Conservation (phyloP, 2,329 filamentous ascomycete species). For the Cladosporium cucumerinum region DNA sequence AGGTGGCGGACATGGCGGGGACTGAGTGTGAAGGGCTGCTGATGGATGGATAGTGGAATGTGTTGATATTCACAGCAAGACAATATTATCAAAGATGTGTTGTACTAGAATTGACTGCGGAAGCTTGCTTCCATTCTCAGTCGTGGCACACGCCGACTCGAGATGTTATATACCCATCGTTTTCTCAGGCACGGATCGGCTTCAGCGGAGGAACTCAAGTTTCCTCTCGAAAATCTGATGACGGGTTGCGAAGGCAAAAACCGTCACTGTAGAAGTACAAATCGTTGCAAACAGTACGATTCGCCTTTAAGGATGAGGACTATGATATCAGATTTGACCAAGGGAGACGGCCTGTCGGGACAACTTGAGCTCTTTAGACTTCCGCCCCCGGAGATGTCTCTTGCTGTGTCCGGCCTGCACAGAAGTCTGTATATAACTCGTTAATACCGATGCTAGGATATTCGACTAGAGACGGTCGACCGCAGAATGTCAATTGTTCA, state of each 20-base stretch:
- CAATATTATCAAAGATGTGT: neutral
- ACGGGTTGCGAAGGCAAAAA: neutral
- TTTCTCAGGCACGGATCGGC: neutral
- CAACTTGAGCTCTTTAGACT: neutral
- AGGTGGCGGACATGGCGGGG: slow-evolving; percentile 13
- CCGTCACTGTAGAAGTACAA: neutral
- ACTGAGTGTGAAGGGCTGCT: neutral
- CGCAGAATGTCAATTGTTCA: neutral
- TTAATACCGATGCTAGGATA: neutral
- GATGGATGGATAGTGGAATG: neutral
- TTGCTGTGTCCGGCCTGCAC: neutral
- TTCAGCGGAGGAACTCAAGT: neutral
- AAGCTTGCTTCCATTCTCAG: neutral
- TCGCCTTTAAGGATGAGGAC: neutral
- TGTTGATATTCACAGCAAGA: neutral
- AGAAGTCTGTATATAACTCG: neutral
- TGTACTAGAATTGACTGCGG: neutral
- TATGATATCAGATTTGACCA: neutral
- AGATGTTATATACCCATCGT: neutral
- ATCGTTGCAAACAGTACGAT: neutral
- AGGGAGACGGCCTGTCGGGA: neutral
- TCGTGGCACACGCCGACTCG: neutral
- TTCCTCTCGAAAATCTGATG: neutral
- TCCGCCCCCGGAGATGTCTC: neutral
- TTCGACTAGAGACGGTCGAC: neutral